Conservation (phyloP, 2,329 filamentous ascomycete species). For the Verticillium nubilum region DNA sequence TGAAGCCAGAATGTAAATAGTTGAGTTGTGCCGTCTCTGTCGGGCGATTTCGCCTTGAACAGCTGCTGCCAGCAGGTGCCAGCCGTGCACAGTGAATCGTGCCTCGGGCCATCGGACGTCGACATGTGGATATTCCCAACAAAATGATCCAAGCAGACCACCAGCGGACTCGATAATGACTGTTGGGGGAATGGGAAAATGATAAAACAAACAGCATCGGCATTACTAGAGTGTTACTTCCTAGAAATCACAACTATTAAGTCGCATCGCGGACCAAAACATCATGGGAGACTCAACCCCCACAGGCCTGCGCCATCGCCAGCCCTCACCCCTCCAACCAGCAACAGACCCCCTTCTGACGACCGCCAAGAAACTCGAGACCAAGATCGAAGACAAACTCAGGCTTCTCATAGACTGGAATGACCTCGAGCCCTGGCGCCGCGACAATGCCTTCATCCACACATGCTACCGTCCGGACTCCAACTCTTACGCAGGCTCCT, state of each 20-base stretch:
- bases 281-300: neutral
- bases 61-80: neutral
- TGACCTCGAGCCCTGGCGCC: constrained; percentile 53
- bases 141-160: neutral
- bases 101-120: neutral
- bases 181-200: neutral
- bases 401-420: constrained; percentile 45
- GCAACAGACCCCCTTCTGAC: constrained; percentile 7
- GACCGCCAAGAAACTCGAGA: constrained; percentile 28
- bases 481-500: constrained; percentile 39
- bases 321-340: neutral
- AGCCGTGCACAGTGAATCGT: neutral
- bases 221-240: neutral
- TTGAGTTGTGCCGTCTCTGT: neutral
- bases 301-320: neutral
- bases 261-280: neutral
- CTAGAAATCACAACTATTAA: neutral
- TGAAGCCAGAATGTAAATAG: too few species aligned
- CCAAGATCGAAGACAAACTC: constrained; percentile 32
- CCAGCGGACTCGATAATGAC: neutral
- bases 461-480: constrained; percentile 47
- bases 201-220: neutral
- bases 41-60: neutral
- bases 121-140: neutral
- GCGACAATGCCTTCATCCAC: constrained; percentile 53